These are phyloP conservation scores for Magnusiomyces tetraspermus DNA, from an alignment of 1,139 yeast genomes.

Conservation along the genomic window DNA sequence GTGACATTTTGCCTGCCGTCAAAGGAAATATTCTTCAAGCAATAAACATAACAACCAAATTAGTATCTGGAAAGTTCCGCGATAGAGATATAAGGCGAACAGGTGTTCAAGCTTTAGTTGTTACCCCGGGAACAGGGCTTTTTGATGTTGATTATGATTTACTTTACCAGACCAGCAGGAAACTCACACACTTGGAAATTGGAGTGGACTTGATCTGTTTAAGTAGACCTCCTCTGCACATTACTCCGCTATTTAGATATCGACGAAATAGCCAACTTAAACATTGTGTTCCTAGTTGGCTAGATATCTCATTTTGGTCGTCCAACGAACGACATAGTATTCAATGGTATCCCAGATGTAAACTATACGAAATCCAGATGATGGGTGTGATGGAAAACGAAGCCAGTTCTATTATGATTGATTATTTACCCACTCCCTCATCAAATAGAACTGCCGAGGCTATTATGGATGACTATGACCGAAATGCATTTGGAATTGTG, in stretches of 20 bases:
- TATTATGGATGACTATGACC: conserved; percentile 57
- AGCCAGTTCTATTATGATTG: conserved; percentile 53
- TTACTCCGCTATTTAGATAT: conserved; percentile 80
- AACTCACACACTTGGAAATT: conserved; percentile 66
- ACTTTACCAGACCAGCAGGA: conserved; percentile 63
- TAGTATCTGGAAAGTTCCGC: conserved; percentile 69
- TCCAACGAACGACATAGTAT: conserved; percentile 35
- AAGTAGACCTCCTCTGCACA: conserved; percentile 84
- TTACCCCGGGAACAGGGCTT: conserved; percentile 89
- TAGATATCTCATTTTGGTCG: conserved; percentile 83
- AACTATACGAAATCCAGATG: conserved; percentile 92
- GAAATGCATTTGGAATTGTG: conserved; percentile 24
- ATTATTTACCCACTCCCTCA: conserved; percentile 35
- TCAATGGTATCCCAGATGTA: conserved; percentile 88
- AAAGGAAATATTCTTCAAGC: conserved; percentile 88
- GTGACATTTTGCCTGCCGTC: conserved; percentile 62
- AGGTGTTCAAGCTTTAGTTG: conserved; percentile 70
- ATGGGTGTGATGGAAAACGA: conserved; percentile 97
- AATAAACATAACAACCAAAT: conserved; percentile 68
- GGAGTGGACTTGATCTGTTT: conserved; percentile 84
- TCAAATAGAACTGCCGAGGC: conserved; percentile 34
- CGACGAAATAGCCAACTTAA: conserved; percentile 26
- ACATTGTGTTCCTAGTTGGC: conserved; percentile 89
- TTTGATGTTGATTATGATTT: conserved; percentile 84
- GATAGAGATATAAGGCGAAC: conserved; percentile 85